Evolutionary conservation across 164 flowering plant species (phyloP).

Genomic region (Euptelea pleiosperma): DNA sequence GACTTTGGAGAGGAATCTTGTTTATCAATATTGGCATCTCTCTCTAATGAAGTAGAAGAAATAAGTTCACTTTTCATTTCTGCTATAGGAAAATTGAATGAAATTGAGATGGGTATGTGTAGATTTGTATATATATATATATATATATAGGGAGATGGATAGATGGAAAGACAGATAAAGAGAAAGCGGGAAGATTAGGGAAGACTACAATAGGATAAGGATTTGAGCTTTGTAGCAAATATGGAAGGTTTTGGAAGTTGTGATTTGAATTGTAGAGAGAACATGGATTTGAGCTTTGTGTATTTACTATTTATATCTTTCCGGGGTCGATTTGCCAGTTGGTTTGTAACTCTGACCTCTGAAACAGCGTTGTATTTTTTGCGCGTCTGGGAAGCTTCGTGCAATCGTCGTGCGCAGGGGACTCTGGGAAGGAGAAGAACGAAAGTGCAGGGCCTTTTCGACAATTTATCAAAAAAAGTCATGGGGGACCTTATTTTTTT

Average conservation of each 20-base stretch:
- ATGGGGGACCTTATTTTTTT: too few relatives aligned
- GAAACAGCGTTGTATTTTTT: background rate
- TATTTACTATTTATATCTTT: too few relatives aligned
- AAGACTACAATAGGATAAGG: too few relatives aligned
- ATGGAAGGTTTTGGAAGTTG: background rate
- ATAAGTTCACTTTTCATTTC: background rate
- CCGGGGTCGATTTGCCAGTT: background rate
- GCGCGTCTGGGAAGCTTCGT: background rate
- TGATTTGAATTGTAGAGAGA: background rate
- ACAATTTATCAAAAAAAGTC: too few relatives aligned
- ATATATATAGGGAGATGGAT: background rate
- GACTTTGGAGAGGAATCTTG: slow-evolving; percentile 4
- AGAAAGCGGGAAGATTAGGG: too few relatives aligned
- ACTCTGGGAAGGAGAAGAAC: too few relatives aligned
- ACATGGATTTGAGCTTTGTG: background rate
- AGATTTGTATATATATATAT: background rate
- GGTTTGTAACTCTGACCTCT: background rate
- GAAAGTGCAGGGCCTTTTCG: too few relatives aligned
- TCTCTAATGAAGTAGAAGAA: background rate
- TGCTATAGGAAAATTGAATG: background rate
- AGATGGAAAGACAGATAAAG: too few relatives aligned
- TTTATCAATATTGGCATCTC: background rate
- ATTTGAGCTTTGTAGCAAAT: too few relatives aligned
- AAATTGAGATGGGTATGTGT: background rate
- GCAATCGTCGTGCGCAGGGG: too few relatives aligned